phyloP scores from a whole-genome alignment of 1,284 basidiomycete genomes.

The Apiotrichum siamense region DNA sequence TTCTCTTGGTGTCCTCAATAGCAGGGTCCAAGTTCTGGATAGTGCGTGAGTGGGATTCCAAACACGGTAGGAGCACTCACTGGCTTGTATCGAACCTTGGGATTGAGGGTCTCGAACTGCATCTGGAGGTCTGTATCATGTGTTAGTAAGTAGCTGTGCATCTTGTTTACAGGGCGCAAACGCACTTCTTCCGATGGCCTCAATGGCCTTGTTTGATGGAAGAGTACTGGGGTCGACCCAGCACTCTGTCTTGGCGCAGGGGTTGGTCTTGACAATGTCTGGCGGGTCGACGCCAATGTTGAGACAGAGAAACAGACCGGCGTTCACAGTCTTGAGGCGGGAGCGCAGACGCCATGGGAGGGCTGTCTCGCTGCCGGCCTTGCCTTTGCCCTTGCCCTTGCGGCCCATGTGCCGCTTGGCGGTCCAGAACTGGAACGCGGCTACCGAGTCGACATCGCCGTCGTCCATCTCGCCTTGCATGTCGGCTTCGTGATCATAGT shows the following conservation, averaged over 20 bases:
- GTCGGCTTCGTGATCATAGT: slow-evolving; percentile 23
- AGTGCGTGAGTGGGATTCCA: slow-evolving; percentile 14
- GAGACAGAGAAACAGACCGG: slow-evolving; percentile 88
- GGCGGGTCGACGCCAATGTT: slow-evolving; percentile 98
- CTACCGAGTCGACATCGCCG: slow-evolving; percentile 17
- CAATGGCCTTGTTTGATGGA: slow-evolving; percentile 72
- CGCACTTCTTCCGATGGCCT: slow-evolving; percentile 48
- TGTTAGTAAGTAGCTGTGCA: slow-evolving; percentile 2
- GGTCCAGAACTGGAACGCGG: slow-evolving; percentile 45
- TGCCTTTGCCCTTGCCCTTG: slow-evolving; percentile 30
- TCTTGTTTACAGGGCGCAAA: not conserved
- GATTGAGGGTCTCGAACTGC: slow-evolving; percentile 85
- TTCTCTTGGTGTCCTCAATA: slow-evolving; percentile 86
- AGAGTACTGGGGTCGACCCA: slow-evolving; percentile 94
- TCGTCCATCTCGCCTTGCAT: slow-evolving; percentile 26
- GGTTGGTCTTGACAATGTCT: slow-evolving; percentile 94
- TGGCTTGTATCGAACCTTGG: slow-evolving; percentile 83
- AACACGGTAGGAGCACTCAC: slow-evolving; percentile 27
- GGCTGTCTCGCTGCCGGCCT: slow-evolving; percentile 34
- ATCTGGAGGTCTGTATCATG: slow-evolving; percentile 68
- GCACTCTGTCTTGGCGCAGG: slow-evolving; percentile 89
- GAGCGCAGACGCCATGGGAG: slow-evolving; percentile 67
- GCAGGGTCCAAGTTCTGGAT: slow-evolving; percentile 78
- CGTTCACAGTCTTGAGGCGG: slow-evolving; percentile 84
- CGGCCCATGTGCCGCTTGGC: slow-evolving; percentile 41